Evolutionary conservation across 2,329 filamentous ascomycete species (phyloP).

Genomic region (Didymella segeticola): DNA sequence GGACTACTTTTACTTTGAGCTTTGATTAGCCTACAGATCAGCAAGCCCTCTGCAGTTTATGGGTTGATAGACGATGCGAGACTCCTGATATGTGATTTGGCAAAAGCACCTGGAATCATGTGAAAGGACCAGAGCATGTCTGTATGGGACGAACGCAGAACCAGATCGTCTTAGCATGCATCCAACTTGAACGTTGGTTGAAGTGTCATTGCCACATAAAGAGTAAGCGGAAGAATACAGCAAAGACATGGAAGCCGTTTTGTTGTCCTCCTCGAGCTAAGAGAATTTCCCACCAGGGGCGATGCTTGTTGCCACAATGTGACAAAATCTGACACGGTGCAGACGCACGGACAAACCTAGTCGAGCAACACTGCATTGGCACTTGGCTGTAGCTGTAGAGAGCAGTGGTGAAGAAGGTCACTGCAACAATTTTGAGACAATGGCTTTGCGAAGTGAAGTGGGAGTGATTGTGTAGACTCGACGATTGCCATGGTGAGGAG

Average conservation of each 20-base stretch:
- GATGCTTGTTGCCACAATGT: slow-evolving; percentile 15
- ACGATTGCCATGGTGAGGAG: background rate
- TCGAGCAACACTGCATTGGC: background rate
- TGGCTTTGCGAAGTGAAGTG: background rate
- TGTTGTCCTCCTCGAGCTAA: background rate
- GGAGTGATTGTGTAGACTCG: background rate
- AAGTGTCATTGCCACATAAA: background rate
- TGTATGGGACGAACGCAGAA: no score
- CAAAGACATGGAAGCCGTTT: background rate
- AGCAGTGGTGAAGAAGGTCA: background rate
- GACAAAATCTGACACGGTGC: slow-evolving; percentile 7
- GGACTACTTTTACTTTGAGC: background rate
- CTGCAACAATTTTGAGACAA: background rate
- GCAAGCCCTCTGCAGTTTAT: no score
- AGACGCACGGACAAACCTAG: background rate
- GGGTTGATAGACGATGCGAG: no score
- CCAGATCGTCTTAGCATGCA: no score
- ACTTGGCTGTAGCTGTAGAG: background rate
- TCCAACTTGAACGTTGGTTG: no score
- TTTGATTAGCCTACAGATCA: no score
- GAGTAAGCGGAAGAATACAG: background rate
- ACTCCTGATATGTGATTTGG: no score
- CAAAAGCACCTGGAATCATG: no score
- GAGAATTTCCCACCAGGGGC: slow-evolving; percentile 10
- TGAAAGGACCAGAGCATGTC: no score